Base-by-base conservation (phyloP, 306 rosid species). In the Glycyrrhiza uralensis region DNA sequence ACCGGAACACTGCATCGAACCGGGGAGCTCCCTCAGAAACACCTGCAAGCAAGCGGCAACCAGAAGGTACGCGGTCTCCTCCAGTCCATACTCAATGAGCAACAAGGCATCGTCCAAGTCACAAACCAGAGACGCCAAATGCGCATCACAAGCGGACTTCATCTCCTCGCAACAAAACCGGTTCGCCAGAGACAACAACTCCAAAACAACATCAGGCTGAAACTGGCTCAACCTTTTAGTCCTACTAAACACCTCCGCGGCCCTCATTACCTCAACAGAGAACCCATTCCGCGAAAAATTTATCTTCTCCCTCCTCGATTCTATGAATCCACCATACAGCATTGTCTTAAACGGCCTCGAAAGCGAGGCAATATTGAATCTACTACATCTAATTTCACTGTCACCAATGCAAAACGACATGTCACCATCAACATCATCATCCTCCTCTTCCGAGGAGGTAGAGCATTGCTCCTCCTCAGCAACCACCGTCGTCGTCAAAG, bases 31-130 rank as follows among this genome's bases (percentile, higher is more conserved):
- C 80, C 98, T 84, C 30, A 92, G 60, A 45, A 85, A 82, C 79
- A 89, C 87, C 82, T 92, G 98, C 87, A 92, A 85, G 79, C 98
- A 89, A 78, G 98, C 90, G 6, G 92, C 94, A 57, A 92, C 94
- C 8, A 92, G 78, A 61, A 92, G 82, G 69, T 86, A 78, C 0
- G 96, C 90, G 0, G 59, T 80, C 84, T 89, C 98, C 80, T 88
- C 98, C 59, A 92, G 49, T 18, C 91, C 98, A 56, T 92, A 88
- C 61, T 89, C 98, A 29, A 92, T 45, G 10, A 92, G 75, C 80
- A 85, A 64, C 80, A 70, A 26, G 1, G 94, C 94, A 14, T 80
- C 82, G 30, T 92, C 96, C 60, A 88, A 17, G 32, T 89, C 96
- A 72, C 66, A 72, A 75, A 92, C 86, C 71, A 92, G 32, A 10